Evolutionary conservation across 2,329 filamentous ascomycete genomes (phyloP), one percentile per base, ranked within the genome.

Genomic region (Aplosporella prunicola): DNA sequence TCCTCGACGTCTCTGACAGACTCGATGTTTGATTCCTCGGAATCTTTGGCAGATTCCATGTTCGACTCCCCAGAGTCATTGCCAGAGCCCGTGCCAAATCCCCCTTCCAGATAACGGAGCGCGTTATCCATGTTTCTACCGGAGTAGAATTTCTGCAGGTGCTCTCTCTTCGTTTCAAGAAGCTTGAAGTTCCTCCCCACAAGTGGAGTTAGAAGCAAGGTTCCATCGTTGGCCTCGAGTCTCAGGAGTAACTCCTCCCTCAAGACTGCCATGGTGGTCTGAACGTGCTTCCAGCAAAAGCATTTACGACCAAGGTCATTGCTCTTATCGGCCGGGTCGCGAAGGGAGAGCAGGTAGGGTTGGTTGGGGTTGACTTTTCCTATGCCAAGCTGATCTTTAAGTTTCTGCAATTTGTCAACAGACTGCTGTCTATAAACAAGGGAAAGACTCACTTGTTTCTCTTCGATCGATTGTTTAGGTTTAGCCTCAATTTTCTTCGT

Each of bases 241-340:
- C 20, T 35, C 13, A 30, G 20, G n/a, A 15, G 27, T 7, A 40
- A 20, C 13, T 31, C 27, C 15, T 40, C 22, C 6, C 17, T 24
- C 32, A 40, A 15, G 5, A n/a, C 27, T 25, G 18, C 26, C 9
- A 40, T 20, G 0, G 63, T 68, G 9, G 39, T 42, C 42, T 69
- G 62, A 11, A 78, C 47, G 40, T 76, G 67, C 41, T 63, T 63
- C 43, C 72, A 69, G 10, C 61, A 61, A 37, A 62, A 56, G 29
- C 57, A 63, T 36, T 64, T 64, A 28, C 58, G 55, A 22, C 75
- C 75, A 1, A 78, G 60, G 47, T 80, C 71, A 49, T 76, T 76
- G 47, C 62, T 61, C 14, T 64, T 62, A 47, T 77, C 66, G 6
- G 71, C 69, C 1, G 76, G 76, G 46, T 80, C 74, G 52, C 76